Evolutionary conservation across 495 filamentous ascomycete species (phyloP).

Genomic region (Annulohypoxylon maeteangense): DNA sequence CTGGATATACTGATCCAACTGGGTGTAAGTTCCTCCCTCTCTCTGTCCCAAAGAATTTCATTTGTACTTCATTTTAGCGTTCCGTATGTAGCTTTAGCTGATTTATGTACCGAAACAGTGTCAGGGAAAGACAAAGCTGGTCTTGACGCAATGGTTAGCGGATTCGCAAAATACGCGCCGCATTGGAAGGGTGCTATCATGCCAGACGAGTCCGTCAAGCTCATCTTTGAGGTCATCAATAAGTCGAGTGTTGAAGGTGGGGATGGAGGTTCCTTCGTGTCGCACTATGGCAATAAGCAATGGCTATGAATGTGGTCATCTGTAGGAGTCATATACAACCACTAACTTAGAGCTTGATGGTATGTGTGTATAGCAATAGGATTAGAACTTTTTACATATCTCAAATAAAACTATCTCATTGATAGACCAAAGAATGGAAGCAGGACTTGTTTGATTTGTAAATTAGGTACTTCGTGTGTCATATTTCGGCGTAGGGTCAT

Average conservation of each 20-base stretch:
- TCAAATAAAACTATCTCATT: not conserved
- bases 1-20: slow-evolving; percentile 19
- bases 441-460: too few species aligned
- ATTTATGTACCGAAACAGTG: slow-evolving; percentile 35
- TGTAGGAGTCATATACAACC: not conserved
- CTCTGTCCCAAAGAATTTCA: not conserved
- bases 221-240: slow-evolving; percentile 52
- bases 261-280: slow-evolving; percentile 63
- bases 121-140: slow-evolving; percentile 51
- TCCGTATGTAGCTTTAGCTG: not conserved
- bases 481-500: too few species aligned
- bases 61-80: not conserved
- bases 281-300: slow-evolving; percentile 58
- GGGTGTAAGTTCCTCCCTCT: slow-evolving; percentile 26
- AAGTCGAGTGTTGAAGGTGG: slow-evolving; percentile 61
- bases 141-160: slow-evolving; percentile 44
- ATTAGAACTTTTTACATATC: not conserved
- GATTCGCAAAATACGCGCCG: slow-evolving; percentile 58
- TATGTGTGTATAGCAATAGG: not conserved
- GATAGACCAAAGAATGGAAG: not conserved
- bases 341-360: not conserved
- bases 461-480: too few species aligned
- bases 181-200: slow-evolving; percentile 60
- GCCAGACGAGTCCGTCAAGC: slow-evolving; percentile 55
- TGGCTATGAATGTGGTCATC: slow-evolving; percentile 18